A percentile compares a stretch with the other conserved stretches of the same genome.
Conservation (phyloP, 345 rosid genomes). For the Corchorus capsularis region DNA sequence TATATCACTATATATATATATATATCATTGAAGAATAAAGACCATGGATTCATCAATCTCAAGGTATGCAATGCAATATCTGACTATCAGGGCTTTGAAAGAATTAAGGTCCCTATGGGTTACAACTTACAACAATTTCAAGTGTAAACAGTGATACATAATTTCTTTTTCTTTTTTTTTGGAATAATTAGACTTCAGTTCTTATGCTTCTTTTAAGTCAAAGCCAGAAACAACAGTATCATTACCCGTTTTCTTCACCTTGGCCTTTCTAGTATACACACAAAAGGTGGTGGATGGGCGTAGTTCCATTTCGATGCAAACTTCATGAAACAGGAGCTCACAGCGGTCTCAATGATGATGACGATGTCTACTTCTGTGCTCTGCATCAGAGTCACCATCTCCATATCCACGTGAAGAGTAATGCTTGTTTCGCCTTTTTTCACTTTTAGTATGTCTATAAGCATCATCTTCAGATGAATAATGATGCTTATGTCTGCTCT, state of each 20-base stretch:
- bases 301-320: background rate
- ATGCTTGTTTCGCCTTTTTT: constrained; percentile 23
- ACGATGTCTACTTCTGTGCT: constrained; percentile 20
- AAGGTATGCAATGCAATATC: background rate
- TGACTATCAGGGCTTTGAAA: background rate
- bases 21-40: too few species aligned
- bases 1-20: too few species aligned
- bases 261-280: background rate
- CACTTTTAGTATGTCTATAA: constrained; percentile 22
- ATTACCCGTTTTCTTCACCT: background rate
- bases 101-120: background rate
- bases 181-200: constrained; percentile 9
- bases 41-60: too few species aligned
- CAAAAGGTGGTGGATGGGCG: background rate
- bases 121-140: background rate
- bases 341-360: constrained; percentile 1
- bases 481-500: constrained; percentile 12
- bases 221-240: background rate
- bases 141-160: too few species aligned
- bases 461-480: constrained; percentile 22
- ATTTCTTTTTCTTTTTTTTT: background rate
- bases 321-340: background rate
- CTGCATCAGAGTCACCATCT: constrained; percentile 19
- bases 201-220: background rate
- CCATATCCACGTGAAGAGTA: constrained; percentile 16